Evolutionary conservation across 2,329 filamentous ascomycete species (phyloP).

Genomic region (Monilinia vaccinii-corymbosi): DNA sequence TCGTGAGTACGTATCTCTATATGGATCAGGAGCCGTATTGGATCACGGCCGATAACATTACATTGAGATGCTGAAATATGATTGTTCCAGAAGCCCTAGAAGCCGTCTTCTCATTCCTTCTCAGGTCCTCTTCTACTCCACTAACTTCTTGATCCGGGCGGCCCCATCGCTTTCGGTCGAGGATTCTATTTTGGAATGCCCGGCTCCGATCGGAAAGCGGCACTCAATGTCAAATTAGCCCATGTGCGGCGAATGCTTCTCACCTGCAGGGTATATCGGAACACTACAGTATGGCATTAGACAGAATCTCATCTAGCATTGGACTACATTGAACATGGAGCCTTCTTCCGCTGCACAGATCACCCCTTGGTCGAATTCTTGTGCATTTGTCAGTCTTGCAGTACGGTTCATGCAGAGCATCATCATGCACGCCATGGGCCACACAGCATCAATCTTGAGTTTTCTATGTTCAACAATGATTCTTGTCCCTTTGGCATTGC

Average conservation of each 20-base stretch:
- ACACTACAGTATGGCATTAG: background rate
- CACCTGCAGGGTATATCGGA: background rate
- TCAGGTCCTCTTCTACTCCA: background rate
- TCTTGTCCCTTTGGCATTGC: background rate
- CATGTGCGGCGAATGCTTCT: background rate
- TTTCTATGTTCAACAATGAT: background rate
- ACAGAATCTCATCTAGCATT: background rate
- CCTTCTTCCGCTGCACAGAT: slow-evolving; percentile 10
- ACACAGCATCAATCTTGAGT: slow-evolving; percentile 1
- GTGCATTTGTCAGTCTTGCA: slow-evolving; percentile 7
- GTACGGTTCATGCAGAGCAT: slow-evolving; percentile 2
- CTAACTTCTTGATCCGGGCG: background rate
- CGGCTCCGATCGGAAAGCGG: background rate
- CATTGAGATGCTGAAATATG: background rate
- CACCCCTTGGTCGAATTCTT: slow-evolving; percentile 6
- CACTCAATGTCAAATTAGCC: background rate
- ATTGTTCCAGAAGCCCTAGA: background rate
- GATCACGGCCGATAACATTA: background rate
- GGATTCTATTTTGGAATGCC: background rate
- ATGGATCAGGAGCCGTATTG: background rate
- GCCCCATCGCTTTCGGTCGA: background rate
- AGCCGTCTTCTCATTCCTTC: background rate
- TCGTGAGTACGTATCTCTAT: background rate
- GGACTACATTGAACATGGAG: background rate
- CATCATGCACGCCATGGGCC: slow-evolving; percentile 6